A percentile compares a stretch with the other conserved stretches of the same genome.
These are phyloP conservation scores for Cladochytrium replicatum DNA, from an alignment of 192 early-diverging fungal species.

Conservation along the genomic window DNA sequence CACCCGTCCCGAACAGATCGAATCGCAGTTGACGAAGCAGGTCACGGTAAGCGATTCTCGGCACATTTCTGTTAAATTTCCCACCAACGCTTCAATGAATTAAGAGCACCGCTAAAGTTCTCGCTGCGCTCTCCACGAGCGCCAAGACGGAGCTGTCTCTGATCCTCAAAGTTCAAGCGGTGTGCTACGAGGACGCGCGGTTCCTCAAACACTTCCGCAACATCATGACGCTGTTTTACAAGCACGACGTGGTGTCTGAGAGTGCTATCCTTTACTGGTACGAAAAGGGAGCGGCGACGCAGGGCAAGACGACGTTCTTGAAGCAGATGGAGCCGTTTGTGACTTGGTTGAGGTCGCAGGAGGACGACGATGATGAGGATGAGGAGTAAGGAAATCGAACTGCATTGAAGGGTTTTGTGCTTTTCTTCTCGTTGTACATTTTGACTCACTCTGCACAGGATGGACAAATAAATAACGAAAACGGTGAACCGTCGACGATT, in stretches of 20 bases:
- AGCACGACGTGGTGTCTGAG: constrained; percentile 83
- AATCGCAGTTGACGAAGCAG: constrained; percentile 45
- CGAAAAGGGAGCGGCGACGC: constrained; percentile 77
- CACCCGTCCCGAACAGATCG: constrained; percentile 74
- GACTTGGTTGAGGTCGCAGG: constrained; percentile 64
- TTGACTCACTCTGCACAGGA: too few relatives aligned
- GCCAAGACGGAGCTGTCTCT: constrained; percentile 80
- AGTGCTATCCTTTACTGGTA: constrained; percentile 90
- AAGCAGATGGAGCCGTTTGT: constrained; percentile 92
- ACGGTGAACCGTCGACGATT: too few relatives aligned
- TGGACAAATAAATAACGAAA: too few relatives aligned
- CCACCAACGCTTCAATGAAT: not conserved
- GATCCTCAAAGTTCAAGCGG: constrained; percentile 74
- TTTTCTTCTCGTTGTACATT: too few relatives aligned
- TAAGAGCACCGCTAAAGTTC: constrained; percentile 60
- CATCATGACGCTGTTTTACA: constrained; percentile 76
- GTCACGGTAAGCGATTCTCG: constrained; percentile 12
- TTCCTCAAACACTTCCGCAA: constrained; percentile 79
- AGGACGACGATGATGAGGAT: constrained; percentile 61
- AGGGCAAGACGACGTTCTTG: constrained; percentile 81
- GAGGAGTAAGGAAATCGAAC: constrained; percentile 19
- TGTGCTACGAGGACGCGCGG: constrained; percentile 80
- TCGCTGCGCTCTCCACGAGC: constrained; percentile 64
- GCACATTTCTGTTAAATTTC: not conserved
- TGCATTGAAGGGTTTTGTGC: not conserved